Percentiles rank a stretch among this genome's conserved stretches.
Conservation (phyloP, 2,329 filamentous ascomycete genomes). For the Pestalotiopsis sp. region DNA sequence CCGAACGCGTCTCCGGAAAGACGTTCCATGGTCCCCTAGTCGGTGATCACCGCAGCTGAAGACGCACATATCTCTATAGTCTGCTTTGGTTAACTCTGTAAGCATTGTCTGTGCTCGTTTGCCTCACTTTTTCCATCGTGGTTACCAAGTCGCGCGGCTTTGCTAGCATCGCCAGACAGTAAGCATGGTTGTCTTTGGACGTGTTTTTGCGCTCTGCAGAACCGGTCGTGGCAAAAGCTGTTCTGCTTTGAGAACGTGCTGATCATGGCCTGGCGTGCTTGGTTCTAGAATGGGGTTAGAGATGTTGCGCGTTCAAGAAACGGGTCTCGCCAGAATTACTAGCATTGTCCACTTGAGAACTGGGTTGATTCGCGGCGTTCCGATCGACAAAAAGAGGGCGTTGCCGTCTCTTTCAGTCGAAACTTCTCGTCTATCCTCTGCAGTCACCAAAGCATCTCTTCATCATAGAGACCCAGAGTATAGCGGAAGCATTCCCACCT, state of each 20-base stretch:
- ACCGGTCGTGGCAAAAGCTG: background rate
- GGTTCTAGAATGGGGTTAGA: background rate
- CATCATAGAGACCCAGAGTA: background rate
- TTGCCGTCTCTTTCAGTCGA: background rate
- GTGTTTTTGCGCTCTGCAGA: background rate
- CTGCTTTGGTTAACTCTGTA: background rate
- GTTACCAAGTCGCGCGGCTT: background rate
- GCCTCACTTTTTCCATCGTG: background rate
- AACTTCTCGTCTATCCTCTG: background rate
- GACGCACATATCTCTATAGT: background rate
- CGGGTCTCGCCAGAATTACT: background rate
- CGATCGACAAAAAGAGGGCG: slow-evolving; percentile 5
- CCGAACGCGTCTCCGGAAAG: background rate
- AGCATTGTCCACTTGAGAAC: background rate
- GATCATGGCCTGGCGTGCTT: background rate
- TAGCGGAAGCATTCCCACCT: background rate
- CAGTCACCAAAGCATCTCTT: background rate
- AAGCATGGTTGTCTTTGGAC: background rate
- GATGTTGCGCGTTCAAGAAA: background rate
- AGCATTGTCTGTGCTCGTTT: background rate
- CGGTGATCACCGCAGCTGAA: background rate
- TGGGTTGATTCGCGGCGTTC: background rate
- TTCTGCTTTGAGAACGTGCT: background rate
- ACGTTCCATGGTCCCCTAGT: background rate
- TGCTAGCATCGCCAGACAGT: background rate